Evolutionary conservation across 331 rosid genomes (phyloP), one percentile per base, ranked within the genome.

Genomic region (Spiraea crenata): DNA sequence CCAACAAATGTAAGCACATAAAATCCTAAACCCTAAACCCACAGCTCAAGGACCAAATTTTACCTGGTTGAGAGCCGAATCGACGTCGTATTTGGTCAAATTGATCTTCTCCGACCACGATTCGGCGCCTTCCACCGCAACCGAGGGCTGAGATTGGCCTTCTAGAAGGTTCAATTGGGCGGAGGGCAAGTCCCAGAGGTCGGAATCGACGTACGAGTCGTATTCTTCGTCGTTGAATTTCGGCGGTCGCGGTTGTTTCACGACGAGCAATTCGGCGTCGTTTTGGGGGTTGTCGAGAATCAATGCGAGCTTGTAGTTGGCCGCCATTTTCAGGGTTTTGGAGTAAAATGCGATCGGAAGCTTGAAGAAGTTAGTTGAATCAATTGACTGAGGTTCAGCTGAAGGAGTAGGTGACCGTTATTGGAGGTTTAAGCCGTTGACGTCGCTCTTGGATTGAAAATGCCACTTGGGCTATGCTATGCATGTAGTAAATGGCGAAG

Each of bases 181-280:
- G 2, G 86, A 76, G 14, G 98, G 96, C 64, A 92, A 83, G 87
- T 92, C 98, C 95, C 95, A 92, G 57, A 92, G 89, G 58, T 92
- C 95, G 31, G 96, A 92, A 74, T 92, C 98, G 35, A 81, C 73
- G 82, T 64, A 83, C 72, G 98, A 92, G 50, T 92, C 95, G 88
- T 92, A 92, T 71, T 92, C 95, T 2, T 77, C 77, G 39, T 87
- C 80, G 55, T 80, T 47, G 82, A 89, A 92, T 72, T 77, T 82
- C 9, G 92, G 86, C 38, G 92, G 96, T 35, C 76, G 91, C 10
- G 88, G 55, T 75, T 92, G 92, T 70, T 83, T 86, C 14, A 71
- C 46, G 59, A 89, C 86, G 39, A 92, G 88, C 57, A 86, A 88
- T 34, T 86, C 83, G 31, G 72, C 67, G 59, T 70, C 55, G 57